These are phyloP conservation scores for Tylopilus subfusipes DNA, from an alignment of 768 basidiomycete species.

Conservation along the genomic window DNA sequence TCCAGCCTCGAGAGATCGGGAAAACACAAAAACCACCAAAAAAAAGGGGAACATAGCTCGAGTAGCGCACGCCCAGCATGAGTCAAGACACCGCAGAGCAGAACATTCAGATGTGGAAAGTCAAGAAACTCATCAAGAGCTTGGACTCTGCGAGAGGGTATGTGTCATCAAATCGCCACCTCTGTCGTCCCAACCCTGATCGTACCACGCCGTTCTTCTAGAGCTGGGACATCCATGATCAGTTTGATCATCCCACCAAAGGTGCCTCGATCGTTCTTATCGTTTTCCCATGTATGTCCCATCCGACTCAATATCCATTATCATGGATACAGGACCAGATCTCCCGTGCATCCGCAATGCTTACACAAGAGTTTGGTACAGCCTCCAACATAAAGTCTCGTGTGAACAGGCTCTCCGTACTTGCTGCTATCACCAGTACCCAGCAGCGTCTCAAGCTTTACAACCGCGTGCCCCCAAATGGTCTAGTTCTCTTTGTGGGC, in stretches of 20 bases:
- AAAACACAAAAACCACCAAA: constrained; percentile 5
- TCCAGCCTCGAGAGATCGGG: constrained; percentile 18
- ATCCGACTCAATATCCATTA: neutral
- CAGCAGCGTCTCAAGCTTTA: constrained; percentile 97
- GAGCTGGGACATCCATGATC: constrained; percentile 98
- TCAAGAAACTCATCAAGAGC: constrained; percentile 98
- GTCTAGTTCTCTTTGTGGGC: constrained; percentile 95
- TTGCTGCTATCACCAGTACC: constrained; percentile 97
- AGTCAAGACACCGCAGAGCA: constrained; percentile 86
- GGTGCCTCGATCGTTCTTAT: constrained; percentile 39
- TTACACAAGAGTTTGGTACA: constrained; percentile 97
- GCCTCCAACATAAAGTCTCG: constrained; percentile 99
- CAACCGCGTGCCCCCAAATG: constrained; percentile 94
- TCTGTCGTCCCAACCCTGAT: constrained; percentile 18
- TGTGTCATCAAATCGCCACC: neutral
- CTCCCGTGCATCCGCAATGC: constrained; percentile 89
- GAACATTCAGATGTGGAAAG: constrained; percentile 98
- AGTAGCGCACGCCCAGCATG: constrained; percentile 49
- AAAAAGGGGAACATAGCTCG: constrained; percentile 15
- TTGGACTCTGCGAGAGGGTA: constrained; percentile 74
- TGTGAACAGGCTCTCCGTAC: constrained; percentile 94
- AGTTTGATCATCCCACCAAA: constrained; percentile 96
- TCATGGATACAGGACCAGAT: constrained; percentile 73
- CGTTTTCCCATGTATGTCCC: neutral
- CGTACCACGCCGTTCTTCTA: constrained; percentile 30